Percentiles rank a stretch among this genome's conserved stretches.
phyloP scores from a whole-genome alignment of 441 rosid genomes.

The Brassica hybrid region DNA sequence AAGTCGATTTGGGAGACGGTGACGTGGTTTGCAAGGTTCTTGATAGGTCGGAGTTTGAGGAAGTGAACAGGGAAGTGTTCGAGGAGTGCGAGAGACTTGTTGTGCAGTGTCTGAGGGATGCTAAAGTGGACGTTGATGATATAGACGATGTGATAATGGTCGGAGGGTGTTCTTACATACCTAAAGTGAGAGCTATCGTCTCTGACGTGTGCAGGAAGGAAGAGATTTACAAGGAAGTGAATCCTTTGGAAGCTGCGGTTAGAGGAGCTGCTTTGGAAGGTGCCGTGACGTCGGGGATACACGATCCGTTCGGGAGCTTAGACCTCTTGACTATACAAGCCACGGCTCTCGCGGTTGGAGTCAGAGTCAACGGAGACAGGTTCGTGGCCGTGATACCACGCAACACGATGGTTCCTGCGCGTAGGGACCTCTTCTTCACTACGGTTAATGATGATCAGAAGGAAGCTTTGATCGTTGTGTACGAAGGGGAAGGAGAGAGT shows the following conservation, averaged over 20 bases:
- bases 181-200: conserved; percentile 56
- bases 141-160: conserved; percentile 75
- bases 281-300: conserved; percentile 82
- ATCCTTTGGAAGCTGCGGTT: conserved; percentile 79
- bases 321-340: conserved; percentile 83
- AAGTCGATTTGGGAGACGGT: conserved; percentile 74
- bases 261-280: conserved; percentile 91
- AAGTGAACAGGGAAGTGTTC: conserved; percentile 61
- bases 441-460: conserved; percentile 73
- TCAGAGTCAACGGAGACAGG: conserved; percentile 59
- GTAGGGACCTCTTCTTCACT: conserved; percentile 68
- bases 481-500: conserved; percentile 78
- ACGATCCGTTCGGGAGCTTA: conserved; percentile 80
- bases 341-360: conserved; percentile 71
- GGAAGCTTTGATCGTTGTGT: conserved; percentile 70
- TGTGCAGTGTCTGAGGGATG: conserved; percentile 67
- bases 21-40: conserved; percentile 54
- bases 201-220: conserved; percentile 53
- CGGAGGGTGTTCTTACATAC: conserved; percentile 84
- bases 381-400: conserved; percentile 70
- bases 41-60: conserved; percentile 71
- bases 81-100: conserved; percentile 65
- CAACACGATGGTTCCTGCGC: conserved; percentile 76
- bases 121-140: conserved; percentile 58
- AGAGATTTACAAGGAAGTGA: conserved; percentile 62